Percentiles rank a stretch among this genome's conserved stretches.
Conservation (phyloP, 192 early-diverging fungal species). For the Backusella tarrabulga region DNA sequence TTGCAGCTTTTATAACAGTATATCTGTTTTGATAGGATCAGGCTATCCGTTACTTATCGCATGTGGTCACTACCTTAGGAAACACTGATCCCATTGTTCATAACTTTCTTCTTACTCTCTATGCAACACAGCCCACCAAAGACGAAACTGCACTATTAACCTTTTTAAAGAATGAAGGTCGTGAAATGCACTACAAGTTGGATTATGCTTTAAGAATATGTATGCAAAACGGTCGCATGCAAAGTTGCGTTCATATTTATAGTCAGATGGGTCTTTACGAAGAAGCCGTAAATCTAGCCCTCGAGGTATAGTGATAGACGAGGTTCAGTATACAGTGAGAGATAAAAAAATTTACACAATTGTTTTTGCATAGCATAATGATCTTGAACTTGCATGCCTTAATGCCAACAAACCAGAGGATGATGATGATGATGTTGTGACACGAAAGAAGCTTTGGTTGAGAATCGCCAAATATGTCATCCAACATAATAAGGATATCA, state of each 20-base stretch:
- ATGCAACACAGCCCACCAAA: conserved; percentile 61
- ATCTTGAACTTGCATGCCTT: conserved; percentile 85
- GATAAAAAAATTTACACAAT: background rate
- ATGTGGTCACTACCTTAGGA: conserved; percentile 71
- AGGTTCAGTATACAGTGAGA: background rate
- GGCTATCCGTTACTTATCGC: conserved; percentile 84
- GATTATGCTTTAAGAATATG: conserved; percentile 92
- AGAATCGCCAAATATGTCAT: conserved; percentile 91
- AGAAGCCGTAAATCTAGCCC: conserved; percentile 86
- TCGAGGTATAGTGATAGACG: conserved; percentile 55
- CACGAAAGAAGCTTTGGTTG: conserved; percentile 88
- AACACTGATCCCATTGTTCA: conserved; percentile 88
- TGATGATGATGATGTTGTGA: conserved; percentile 62
- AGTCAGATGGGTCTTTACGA: conserved; percentile 83
- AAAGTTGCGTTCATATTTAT: conserved; percentile 89
- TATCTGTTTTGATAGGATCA: conserved; percentile 59
- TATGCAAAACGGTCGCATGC: conserved; percentile 74
- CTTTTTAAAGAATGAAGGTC: conserved; percentile 76
- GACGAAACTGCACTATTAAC: conserved; percentile 70
- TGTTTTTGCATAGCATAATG: conserved; percentile 54
- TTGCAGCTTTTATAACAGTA: conserved; percentile 14
- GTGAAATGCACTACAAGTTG: conserved; percentile 80
- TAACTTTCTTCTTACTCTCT: conserved; percentile 86
- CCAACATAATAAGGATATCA: conserved; percentile 80
- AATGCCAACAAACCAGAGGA: conserved; percentile 93